phyloP scores from a whole-genome alignment of 768 basidiomycete species.

The Hygrophoropsis aurantiaca region DNA sequence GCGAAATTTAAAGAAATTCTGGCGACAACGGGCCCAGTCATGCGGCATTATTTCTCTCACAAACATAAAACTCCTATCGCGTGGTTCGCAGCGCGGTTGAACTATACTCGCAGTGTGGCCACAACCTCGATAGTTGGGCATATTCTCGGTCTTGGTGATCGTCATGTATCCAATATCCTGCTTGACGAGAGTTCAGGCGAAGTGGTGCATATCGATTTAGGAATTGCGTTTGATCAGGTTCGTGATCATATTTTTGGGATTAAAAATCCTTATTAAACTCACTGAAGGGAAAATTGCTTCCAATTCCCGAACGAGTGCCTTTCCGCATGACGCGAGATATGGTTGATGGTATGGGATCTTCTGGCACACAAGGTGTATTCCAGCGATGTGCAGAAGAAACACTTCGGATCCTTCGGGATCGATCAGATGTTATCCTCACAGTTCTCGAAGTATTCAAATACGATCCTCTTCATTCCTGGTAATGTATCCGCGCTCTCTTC shows the following conservation, averaged over 20 bases:
- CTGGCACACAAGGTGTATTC: conserved; percentile 92
- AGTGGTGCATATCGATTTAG: conserved; percentile 93
- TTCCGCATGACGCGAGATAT: conserved; percentile 95
- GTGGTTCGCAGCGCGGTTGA: conserved; percentile 90
- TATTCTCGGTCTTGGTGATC: conserved; percentile 88
- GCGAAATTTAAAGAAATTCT: conserved; percentile 38
- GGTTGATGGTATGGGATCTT: conserved; percentile 89
- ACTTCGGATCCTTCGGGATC: conserved; percentile 81
- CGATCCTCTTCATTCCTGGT: conserved; percentile 95
- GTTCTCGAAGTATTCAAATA: conserved; percentile 96
- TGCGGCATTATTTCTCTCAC: conserved; percentile 95
- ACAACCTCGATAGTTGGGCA: conserved; percentile 94
- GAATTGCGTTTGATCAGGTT: conserved; percentile 95
- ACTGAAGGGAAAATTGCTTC: conserved; percentile 72
- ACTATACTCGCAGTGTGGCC: conserved; percentile 90
- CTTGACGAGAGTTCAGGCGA: conserved; percentile 83
- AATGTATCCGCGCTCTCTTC: conserved; percentile 22
- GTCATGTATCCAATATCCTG: conserved; percentile 90
- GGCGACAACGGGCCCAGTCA: conserved; percentile 70
- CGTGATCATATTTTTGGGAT: conserved; percentile 2
- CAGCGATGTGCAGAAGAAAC: conserved; percentile 95
- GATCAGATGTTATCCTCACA: conserved; percentile 87
- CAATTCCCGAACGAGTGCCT: conserved; percentile 84
- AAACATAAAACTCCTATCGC: conserved; percentile 82
- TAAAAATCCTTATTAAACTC: not conserved